phyloP scores from a whole-genome alignment of 2,329 filamentous ascomycete species.

The Lecanosticta acicola region DNA sequence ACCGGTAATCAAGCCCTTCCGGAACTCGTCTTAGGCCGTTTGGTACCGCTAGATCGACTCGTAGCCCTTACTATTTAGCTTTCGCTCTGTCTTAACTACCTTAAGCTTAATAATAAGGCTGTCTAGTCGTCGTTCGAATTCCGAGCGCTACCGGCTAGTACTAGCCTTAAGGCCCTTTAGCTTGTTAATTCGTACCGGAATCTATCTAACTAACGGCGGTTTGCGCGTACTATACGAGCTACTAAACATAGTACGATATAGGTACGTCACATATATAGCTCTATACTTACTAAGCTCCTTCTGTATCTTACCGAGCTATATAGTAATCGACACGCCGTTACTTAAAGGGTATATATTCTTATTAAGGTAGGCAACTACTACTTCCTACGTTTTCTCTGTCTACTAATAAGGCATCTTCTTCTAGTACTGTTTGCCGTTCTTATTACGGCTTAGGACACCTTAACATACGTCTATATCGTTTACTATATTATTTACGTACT shows the following conservation, averaged over 20 bases:
- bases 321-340: background rate
- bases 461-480: background rate
- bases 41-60: background rate
- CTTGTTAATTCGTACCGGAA: background rate
- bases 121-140: background rate
- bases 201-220: background rate
- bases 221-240: background rate
- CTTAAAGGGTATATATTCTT: background rate
- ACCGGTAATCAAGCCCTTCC: background rate
- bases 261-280: background rate
- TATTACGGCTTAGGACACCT: background rate
- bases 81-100: background rate
- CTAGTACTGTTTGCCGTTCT: background rate
- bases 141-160: background rate
- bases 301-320: background rate
- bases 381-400: background rate
- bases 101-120: background rate
- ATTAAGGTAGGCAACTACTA: background rate
- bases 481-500: background rate
- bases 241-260: background rate
- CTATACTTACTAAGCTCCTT: slow-evolving; percentile 1
- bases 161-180: background rate
- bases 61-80: background rate
- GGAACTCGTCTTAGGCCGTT: background rate
- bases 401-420: background rate